Base-by-base conservation (phyloP, 2,329 filamentous ascomycete species). In the Sporothrix euskadiensis region DNA sequence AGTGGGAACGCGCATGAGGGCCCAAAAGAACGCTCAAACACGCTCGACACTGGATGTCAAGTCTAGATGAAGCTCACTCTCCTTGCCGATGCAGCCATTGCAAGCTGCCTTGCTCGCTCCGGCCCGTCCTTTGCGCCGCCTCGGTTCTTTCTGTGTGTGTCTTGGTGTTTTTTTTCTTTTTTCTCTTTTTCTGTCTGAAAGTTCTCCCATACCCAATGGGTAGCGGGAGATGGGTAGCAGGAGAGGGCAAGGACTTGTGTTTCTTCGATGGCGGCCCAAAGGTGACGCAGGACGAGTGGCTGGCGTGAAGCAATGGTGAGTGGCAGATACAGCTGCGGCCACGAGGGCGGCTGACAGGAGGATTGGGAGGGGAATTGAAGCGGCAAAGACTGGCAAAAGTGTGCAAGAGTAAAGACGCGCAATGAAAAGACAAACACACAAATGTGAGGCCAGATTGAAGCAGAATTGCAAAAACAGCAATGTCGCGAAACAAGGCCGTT, bases 261-360 rank as follows among this genome's bases (percentile, higher is more conserved):
- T 66, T 26, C 44, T 30, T n/a, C 65, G 65, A 69, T 69, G 26
- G 65, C 44, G 47, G 66, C 47, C 32, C 10, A 57, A 56, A 32
- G 44, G 12, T 65, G 39, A 68, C 49, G 49, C 47, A 56, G 44
- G 35, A 56, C 66, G 32, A 41, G 47, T 19, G 32, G n/a, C 32
- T 16, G 66, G 26, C 49, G 30, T 35, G 49, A 54, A 56, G 49
- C 30, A 56, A 49, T 68, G 66, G 66, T 32, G 66, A 69, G 66
- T 41, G 66, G 66, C 66, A 52, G 66, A 54, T 69, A 49, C 66
- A 69, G 49, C 66, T 56, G 49, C 14, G 49, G 22, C 16, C 47
- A 39, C 16, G 30, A 52, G 49, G 66, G 49, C 47, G 19, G 49
- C 32, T 26, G 68, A n/a, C 19, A 22, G 26, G 35, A 30, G 12